phyloP scores from a whole-genome alignment of 352 stramenopile genomes.

The Bremia lactucae region DNA sequence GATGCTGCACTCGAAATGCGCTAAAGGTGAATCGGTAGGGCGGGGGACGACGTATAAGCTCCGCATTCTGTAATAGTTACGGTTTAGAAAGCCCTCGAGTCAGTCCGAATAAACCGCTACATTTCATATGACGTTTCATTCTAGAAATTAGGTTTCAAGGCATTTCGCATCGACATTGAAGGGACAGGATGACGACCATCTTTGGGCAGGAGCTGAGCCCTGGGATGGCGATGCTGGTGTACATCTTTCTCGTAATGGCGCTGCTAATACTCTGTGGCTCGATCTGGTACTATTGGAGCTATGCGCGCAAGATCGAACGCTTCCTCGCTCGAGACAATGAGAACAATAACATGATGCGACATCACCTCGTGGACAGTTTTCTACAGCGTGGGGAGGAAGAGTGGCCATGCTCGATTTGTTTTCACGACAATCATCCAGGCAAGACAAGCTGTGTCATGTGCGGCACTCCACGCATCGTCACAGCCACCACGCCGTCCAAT shows the following conservation, averaged over 20 bases:
- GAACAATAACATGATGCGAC: slow-evolving; percentile 86
- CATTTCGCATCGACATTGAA: too few species aligned
- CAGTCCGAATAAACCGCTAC: slow-evolving; percentile 4
- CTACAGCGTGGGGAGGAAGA: slow-evolving; percentile 68
- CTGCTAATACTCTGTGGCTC: slow-evolving; percentile 54
- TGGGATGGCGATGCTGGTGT: slow-evolving; percentile 61
- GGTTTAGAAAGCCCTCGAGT: slow-evolving; percentile 9
- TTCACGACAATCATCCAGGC: slow-evolving; percentile 80
- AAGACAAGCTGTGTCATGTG: slow-evolving; percentile 79
- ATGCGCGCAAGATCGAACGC: slow-evolving; percentile 76
- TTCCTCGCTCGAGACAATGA: slow-evolving; percentile 74
- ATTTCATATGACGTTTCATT: slow-evolving; percentile 10
- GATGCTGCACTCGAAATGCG: too few species aligned
- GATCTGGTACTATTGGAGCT: slow-evolving; percentile 86
- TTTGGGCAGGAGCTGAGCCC: slow-evolving; percentile 67
- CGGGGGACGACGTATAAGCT: too few species aligned
- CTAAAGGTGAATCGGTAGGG: too few species aligned
- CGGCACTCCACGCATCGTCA: slow-evolving; percentile 59
- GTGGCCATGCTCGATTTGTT: slow-evolving; percentile 83
- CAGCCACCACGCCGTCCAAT: slow-evolving; percentile 36
- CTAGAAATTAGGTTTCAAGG: slow-evolving; percentile 11
- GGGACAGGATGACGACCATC: slow-evolving; percentile 52
- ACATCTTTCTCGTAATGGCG: slow-evolving; percentile 63
- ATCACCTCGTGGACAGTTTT: slow-evolving; percentile 79
- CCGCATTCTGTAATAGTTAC: too few species aligned